A percentile compares a stretch with the other conserved stretches of the same genome.
Conservation (phyloP, 2,329 filamentous ascomycete genomes). For the Aspergillus unguis region DNA sequence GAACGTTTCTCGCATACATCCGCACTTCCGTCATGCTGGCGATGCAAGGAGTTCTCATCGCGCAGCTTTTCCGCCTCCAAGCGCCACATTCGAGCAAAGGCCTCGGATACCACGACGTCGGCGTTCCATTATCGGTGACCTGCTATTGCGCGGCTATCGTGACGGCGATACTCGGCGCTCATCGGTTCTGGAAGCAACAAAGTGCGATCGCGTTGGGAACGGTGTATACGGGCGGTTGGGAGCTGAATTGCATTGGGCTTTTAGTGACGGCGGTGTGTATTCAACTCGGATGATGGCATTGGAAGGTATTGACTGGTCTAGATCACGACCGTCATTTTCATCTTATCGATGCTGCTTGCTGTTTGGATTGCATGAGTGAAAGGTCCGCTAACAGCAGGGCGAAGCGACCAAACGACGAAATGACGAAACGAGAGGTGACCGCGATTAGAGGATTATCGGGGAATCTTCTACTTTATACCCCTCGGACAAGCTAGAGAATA, state of each 20-base stretch:
- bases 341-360: constrained; percentile 15
- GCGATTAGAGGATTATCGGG: background rate
- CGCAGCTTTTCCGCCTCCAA: constrained; percentile 65
- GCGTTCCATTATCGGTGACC: constrained; percentile 54
- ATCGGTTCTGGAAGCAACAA: constrained; percentile 61
- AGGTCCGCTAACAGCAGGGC: background rate
- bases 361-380: constrained; percentile 1
- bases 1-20: constrained; percentile 71
- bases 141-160: constrained; percentile 52
- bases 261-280: constrained; percentile 49
- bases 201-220: constrained; percentile 57
- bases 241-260: constrained; percentile 50
- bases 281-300: too few species aligned
- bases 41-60: constrained; percentile 62
- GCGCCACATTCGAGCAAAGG: constrained; percentile 16
- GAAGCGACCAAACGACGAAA: background rate
- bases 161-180: constrained; percentile 53
- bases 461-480: background rate
- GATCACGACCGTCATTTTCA: constrained; percentile 17
- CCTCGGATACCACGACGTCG: constrained; percentile 60
- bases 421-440: background rate
- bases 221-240: constrained; percentile 58
- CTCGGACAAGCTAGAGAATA: background rate
- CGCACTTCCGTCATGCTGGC: constrained; percentile 67
- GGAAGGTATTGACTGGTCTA: background rate